phyloP scores from a whole-genome alignment of 805 yeast species.

The Cyberlindnera galapagoensis region DNA sequence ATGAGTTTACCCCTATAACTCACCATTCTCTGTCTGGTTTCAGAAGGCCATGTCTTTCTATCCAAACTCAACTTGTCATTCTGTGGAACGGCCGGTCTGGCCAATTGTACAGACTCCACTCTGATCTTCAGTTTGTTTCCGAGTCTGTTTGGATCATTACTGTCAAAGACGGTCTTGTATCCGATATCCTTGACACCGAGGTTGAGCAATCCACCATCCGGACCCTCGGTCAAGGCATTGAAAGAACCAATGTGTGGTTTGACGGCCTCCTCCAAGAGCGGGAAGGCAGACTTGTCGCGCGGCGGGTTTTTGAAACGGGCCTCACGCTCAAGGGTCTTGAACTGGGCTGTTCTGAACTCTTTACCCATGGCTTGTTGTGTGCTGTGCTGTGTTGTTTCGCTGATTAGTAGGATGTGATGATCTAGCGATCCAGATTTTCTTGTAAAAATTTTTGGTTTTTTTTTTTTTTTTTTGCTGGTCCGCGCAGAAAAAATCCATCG shows the following conservation, averaged over 20 bases:
- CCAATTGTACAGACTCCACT: slow-evolving; percentile 83
- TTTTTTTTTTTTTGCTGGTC: too few relatives aligned
- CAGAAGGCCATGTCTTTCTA: slow-evolving; percentile 76
- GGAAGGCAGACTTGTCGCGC: slow-evolving; percentile 74
- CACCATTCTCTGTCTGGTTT: slow-evolving; percentile 83
- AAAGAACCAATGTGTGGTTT: slow-evolving; percentile 94
- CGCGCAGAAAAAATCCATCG: too few relatives aligned
- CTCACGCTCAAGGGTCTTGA: slow-evolving; percentile 81
- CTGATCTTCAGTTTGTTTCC: slow-evolving; percentile 84
- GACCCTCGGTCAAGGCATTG: slow-evolving; percentile 89
- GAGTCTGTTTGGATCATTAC: slow-evolving; percentile 54
- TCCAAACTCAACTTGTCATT: slow-evolving; percentile 69
- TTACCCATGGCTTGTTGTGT: slow-evolving; percentile 15
- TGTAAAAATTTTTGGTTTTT: too few relatives aligned
- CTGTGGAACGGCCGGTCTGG: slow-evolving; percentile 73
- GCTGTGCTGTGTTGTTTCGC: too few relatives aligned
- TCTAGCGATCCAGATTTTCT: too few relatives aligned
- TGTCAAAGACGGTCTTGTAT: slow-evolving; percentile 75
- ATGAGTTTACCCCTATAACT: slow-evolving; percentile 76
- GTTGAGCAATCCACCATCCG: slow-evolving; percentile 78
- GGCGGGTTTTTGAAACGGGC: slow-evolving; percentile 83
- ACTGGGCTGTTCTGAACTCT: slow-evolving; percentile 34
- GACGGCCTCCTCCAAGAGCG: slow-evolving; percentile 82
- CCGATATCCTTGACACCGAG: slow-evolving; percentile 88
- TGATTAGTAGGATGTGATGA: too few relatives aligned